Evolutionary conservation across 106 monocot genomes (phyloP), one percentile per base, ranked within the genome.

Genomic region (Dioscorea alata): DNA sequence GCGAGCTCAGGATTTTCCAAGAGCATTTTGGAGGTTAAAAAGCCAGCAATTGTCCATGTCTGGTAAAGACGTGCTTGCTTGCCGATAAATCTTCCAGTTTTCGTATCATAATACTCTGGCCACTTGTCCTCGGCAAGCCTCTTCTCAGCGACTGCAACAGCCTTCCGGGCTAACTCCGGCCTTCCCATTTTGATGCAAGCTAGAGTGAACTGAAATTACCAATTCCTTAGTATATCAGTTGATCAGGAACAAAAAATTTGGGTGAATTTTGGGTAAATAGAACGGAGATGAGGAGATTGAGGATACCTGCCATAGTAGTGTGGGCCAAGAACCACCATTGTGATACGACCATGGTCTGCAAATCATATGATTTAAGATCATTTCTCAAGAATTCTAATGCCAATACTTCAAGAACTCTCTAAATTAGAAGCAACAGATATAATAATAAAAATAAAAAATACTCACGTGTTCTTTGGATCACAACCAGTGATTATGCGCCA

Each of bases 261-360:
- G 28, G 28, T 28, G 28, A 28, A 28, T 28, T 28, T 28, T 28
- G 28, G 28, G 3, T 28, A 28, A 65, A 25, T 12, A 13, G 17
- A 51, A 50, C 9, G 18, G 25, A n/a, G 35, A 49, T 8, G 23
- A 23, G 23, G 19, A 59, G 22, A 35, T 60, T 48, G 15, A 74
- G 6, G 48, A 35, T 88, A 94, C 94, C 94, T 90, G 94, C 95
- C 95, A 95, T 23, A 91, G 69, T 23, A 95, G 80, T 49, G 95
- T 95, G 62, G 91, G 95, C 95, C 95, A 95, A 54, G 91, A 95
- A 61, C 95, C 95, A 50, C 88, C 95, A 76, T 91, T 95, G 70
- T 91, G 88, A 73, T 88, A 94, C 4, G 94, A 94, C 94, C 94
- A 94, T 64, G 94, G 85, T 35, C 94, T 94, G 91, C 71, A 86